phyloP scores from a whole-genome alignment of 2,329 filamentous ascomycete genomes.

The Dactylonectria estremocensis region DNA sequence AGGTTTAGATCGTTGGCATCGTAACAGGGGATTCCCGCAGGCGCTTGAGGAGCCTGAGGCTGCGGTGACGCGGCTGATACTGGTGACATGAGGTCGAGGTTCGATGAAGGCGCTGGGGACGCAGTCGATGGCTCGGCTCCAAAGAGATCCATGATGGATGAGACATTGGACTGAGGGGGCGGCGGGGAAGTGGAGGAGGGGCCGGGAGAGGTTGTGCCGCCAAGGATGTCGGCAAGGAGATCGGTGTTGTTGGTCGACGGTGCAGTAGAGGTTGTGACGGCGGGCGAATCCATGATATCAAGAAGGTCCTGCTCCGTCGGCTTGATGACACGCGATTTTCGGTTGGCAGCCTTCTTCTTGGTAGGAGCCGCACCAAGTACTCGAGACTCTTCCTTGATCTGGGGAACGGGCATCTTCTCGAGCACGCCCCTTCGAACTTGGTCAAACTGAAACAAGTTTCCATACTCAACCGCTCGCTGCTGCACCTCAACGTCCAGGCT shows the following conservation, averaged over 20 bases:
- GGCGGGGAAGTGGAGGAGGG: conserved; percentile 59
- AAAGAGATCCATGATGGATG: conserved; percentile 94
- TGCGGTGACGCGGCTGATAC: conserved; percentile 65
- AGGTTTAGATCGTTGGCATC: conserved; percentile 88
- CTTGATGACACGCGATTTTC: conserved; percentile 84
- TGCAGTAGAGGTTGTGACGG: conserved; percentile 65
- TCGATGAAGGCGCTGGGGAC: conserved; percentile 57
- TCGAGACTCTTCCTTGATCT: conserved; percentile 95
- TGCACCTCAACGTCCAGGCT: conserved; percentile 97
- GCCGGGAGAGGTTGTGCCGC: conserved; percentile 73
- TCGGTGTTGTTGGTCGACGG: conserved; percentile 82
- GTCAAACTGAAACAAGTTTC: conserved; percentile 93
- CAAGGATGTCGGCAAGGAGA: conserved; percentile 91
- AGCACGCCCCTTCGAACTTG: conserved; percentile 90
- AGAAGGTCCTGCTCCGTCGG: conserved; percentile 93
- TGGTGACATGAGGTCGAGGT: conserved; percentile 65
- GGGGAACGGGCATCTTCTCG: conserved; percentile 97
- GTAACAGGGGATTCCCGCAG: conserved; percentile 81
- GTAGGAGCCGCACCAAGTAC: conserved; percentile 87
- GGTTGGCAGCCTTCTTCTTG: conserved; percentile 78
- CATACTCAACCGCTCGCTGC: conserved; percentile 95
- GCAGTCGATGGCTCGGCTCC: conserved; percentile 57
- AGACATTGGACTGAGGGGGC: conserved; percentile 70
- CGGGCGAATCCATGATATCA: conserved; percentile 88
- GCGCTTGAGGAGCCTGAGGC: conserved; percentile 55